These are phyloP conservation scores for Podila epigama DNA, from an alignment of 192 early-diverging fungal species.

Conservation along the genomic window DNA sequence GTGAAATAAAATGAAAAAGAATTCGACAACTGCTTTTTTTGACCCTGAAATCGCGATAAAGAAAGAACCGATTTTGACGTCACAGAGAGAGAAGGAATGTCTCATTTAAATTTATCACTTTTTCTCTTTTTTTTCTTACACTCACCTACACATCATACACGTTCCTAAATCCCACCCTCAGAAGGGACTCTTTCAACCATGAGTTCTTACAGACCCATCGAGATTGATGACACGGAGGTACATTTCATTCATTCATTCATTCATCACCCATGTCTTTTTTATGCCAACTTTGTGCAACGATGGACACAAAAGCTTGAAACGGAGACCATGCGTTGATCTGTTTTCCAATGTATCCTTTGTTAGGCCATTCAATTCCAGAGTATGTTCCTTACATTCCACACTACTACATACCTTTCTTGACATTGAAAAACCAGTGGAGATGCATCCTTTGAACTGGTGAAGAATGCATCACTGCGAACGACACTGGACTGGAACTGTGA, in stretches of 20 bases:
- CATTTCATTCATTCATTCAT: no score
- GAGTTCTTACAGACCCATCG: slow-evolving; percentile 38
- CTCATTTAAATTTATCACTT: background rate
- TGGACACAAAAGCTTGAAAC: background rate
- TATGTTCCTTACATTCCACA: slow-evolving; percentile 4
- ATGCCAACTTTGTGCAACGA: background rate
- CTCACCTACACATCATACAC: background rate
- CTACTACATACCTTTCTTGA: background rate
- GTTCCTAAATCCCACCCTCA: background rate
- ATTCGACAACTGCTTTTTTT: background rate
- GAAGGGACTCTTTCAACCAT: background rate
- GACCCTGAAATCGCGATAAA: no score
- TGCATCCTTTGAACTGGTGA: no score
- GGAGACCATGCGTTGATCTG: no score
- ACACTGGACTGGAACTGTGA: background rate
- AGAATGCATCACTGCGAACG: no score
- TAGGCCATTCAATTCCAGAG: slow-evolving; percentile 47
- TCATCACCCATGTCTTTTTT: background rate
- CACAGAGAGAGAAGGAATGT: no score
- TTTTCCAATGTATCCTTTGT: no score
- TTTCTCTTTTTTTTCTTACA: background rate
- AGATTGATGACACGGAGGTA: slow-evolving; percentile 44
- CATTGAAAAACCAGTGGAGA: no score
- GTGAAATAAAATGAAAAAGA: background rate
- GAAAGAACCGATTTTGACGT: background rate